phyloP scores from a whole-genome alignment of 2,329 filamentous ascomycete species.

The Leptographium wingfieldii region DNA sequence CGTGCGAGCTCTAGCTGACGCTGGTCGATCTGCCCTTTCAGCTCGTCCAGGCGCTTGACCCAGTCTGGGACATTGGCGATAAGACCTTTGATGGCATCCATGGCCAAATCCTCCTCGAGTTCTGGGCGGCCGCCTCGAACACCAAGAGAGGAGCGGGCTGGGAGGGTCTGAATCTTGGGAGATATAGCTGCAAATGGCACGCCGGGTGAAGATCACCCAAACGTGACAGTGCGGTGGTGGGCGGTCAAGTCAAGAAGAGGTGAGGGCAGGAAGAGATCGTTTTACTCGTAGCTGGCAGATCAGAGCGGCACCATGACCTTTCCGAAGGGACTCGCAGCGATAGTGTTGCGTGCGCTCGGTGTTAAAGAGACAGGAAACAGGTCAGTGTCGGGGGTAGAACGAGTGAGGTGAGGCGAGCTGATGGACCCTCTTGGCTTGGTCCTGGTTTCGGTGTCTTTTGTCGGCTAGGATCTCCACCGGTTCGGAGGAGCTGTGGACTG shows the following conservation, averaged over 20 bases:
- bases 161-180: neutral
- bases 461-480: neutral
- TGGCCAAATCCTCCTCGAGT: constrained; percentile 20
- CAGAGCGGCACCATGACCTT: neutral
- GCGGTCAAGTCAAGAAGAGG: neutral
- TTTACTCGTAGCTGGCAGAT: neutral
- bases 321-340: neutral
- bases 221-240: neutral
- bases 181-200: neutral
- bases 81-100: constrained; percentile 45
- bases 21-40: constrained; percentile 47
- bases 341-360: neutral
- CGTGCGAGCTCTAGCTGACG: constrained; percentile 47
- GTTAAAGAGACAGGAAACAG: neutral
- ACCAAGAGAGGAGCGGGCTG: neutral
- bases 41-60: constrained; percentile 44
- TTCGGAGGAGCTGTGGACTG: neutral
- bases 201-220: neutral
- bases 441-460: neutral
- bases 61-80: constrained; percentile 46
- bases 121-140: neutral
- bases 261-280: neutral
- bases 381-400: neutral
- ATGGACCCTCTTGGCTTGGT: neutral
- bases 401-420: neutral